Conservation (phyloP, 1,284 basidiomycete genomes). For the Sparassis latifolia region DNA sequence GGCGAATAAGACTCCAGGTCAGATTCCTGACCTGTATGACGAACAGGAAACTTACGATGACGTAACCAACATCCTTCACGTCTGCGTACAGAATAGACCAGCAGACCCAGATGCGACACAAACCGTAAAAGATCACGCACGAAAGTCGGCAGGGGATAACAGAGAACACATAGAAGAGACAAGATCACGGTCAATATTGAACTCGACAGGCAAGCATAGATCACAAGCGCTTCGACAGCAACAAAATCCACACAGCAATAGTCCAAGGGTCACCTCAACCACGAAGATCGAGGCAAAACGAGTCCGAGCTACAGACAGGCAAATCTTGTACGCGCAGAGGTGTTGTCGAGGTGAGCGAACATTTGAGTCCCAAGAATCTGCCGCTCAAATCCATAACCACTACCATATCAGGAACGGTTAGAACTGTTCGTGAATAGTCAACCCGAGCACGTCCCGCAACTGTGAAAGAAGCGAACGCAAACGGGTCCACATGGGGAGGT, state of each 20-base stretch:
- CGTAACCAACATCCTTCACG: constrained; percentile 93
- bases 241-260: constrained; percentile 20
- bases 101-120: constrained; percentile 24
- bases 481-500: constrained; percentile 25
- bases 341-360: constrained; percentile 29
- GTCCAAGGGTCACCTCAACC: constrained; percentile 33
- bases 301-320: constrained; percentile 49
- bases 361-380: constrained; percentile 24
- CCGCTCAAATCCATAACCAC: constrained; percentile 38
- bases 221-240: constrained; percentile 53
- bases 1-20: constrained; percentile 19
- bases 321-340: constrained; percentile 39
- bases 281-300: constrained; percentile 27
- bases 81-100: constrained; percentile 45
- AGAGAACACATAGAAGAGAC: constrained; percentile 20
- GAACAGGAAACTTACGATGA: constrained; percentile 58
- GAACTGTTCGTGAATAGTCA: constrained; percentile 33
- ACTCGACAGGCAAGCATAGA: constrained; percentile 28
- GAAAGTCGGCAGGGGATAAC: constrained; percentile 26
- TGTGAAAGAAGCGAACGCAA: constrained; percentile 21
- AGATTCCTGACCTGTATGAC: constrained; percentile 6
- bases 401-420: constrained; percentile 39
- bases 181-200: constrained; percentile 50
- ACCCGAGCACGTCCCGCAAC: constrained; percentile 16
- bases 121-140: constrained; percentile 32